These are phyloP conservation scores for Sutorius australiensis DNA, from an alignment of 768 basidiomycete genomes.

Conservation along the genomic window DNA sequence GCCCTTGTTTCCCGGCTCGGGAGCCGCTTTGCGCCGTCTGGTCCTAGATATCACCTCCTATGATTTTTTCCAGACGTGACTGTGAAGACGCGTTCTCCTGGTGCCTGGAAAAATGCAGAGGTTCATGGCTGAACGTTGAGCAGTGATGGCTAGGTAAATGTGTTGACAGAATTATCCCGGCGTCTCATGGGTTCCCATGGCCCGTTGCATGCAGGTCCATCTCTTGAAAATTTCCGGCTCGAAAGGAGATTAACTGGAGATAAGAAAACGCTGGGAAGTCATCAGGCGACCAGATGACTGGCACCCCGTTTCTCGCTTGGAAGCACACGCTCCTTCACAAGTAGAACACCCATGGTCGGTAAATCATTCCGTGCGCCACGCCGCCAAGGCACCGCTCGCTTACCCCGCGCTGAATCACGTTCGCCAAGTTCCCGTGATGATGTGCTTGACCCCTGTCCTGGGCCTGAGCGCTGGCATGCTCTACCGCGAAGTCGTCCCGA, in stretches of 20 bases:
- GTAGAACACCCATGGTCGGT: neutral
- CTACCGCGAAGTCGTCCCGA: slow-evolving; percentile 12
- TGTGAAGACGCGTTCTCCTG: slow-evolving; percentile 1
- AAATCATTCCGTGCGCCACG: neutral
- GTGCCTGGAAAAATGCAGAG: neutral
- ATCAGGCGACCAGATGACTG: neutral
- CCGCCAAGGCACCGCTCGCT: neutral
- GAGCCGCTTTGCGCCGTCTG: slow-evolving; percentile 3
- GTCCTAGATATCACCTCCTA: neutral
- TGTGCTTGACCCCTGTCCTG: neutral
- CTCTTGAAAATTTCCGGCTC: neutral
- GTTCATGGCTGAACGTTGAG: neutral
- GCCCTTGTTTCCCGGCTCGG: neutral
- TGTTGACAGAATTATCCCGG: neutral
- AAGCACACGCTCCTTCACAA: neutral
- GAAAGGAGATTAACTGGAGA: slow-evolving; percentile 14
- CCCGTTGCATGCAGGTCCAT: neutral
- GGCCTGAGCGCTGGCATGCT: neutral
- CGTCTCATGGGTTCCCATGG: slow-evolving; percentile 3
- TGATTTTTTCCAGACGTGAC: neutral
- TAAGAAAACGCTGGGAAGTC: neutral
- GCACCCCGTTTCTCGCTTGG: neutral
- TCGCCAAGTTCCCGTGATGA: neutral
- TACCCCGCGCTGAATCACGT: slow-evolving; percentile 2
- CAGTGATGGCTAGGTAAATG: too few species aligned